Base-by-base conservation (phyloP, 2,329 filamentous ascomycete genomes). In the Penicillium nordicum region DNA sequence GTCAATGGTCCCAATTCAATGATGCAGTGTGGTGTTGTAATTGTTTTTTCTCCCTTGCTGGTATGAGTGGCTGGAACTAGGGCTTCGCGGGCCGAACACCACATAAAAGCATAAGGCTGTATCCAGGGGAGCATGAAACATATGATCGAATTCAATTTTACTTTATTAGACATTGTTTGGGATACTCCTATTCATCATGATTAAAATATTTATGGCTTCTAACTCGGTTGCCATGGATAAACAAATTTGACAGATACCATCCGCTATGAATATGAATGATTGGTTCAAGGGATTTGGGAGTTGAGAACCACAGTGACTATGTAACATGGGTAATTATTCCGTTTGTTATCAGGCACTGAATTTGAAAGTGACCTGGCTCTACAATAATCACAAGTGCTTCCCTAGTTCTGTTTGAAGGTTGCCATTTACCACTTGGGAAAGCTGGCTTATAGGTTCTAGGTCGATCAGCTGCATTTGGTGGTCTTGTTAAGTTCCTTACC, bases 31-130 rank as follows among this genome's bases (percentile, higher is more conserved):
- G 11, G 37, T 36, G n/a, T 43, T 50, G 44, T 8, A 34, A 45
- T 50, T 51, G 27, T 40, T 36, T 42, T 42, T 32, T 41, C 48
- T 57, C 61, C 63, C 61, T 65, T 65, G 61, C 63, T 59, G 59
- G 54, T 34, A 23, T 46, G 38, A n/a, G 57, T 58, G 63, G 63
- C 61, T 63, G 63, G 59, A 53, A 43, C 44, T 46, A 55, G 32
- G 23, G 43, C 27, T 42, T 47, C 41, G 32, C 29, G 37, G 44
- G 29, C 36, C 10, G 18, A 50, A 43, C 40, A 55, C 18, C 48
- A 40, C 32, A 50, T 50, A 53, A 65, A 62, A 63, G 61, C 55
- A 57, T 32, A 54, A 61, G 61, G 57, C 54, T 56, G 56, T 48
- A 46, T 36, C 18, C 18, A 55, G 43, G 47, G 21, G 29, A 38